phyloP scores from a whole-genome alignment of 2,329 filamentous ascomycete genomes.

The Ampelomyces quisqualis region DNA sequence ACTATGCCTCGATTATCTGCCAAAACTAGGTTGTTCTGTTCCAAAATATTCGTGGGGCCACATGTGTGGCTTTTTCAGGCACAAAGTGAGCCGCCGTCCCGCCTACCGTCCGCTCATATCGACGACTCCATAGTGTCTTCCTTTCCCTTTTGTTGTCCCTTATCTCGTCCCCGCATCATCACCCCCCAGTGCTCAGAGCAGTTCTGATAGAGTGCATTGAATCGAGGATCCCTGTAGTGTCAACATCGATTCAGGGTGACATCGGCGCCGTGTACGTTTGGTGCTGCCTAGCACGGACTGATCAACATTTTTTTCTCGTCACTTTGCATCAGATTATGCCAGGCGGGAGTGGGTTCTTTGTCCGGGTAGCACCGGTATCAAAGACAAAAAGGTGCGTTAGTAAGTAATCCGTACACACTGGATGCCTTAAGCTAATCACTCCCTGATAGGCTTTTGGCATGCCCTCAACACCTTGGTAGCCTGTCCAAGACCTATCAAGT shows the following conservation, averaged over 20 bases:
- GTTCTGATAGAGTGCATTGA: not conserved
- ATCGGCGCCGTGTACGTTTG: not conserved
- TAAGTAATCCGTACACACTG: not conserved
- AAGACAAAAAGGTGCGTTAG: not conserved
- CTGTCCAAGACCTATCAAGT: not conserved
- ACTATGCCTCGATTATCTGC: not conserved
- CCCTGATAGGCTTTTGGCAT: not conserved
- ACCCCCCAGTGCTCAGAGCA: not conserved
- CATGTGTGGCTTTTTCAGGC: not conserved
- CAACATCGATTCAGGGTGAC: not conserved
- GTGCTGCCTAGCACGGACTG: not conserved
- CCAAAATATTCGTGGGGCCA: not conserved
- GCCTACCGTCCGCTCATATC: not conserved
- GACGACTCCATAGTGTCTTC: not conserved
- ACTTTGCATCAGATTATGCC: conserved; percentile 1
- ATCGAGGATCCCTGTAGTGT: conserved; percentile 1
- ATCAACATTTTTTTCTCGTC: not conserved
- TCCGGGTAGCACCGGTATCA: not conserved
- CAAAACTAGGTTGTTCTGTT: not conserved
- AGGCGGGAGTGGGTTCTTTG: not conserved
- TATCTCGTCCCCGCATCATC: not conserved
- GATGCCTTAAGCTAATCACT: not conserved
- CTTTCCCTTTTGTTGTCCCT: not conserved
- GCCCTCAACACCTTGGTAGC: not conserved
- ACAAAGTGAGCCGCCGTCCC: not conserved